Conservation (phyloP, 176 grass and related monocot species). For the Neostapfia colusana region DNA sequence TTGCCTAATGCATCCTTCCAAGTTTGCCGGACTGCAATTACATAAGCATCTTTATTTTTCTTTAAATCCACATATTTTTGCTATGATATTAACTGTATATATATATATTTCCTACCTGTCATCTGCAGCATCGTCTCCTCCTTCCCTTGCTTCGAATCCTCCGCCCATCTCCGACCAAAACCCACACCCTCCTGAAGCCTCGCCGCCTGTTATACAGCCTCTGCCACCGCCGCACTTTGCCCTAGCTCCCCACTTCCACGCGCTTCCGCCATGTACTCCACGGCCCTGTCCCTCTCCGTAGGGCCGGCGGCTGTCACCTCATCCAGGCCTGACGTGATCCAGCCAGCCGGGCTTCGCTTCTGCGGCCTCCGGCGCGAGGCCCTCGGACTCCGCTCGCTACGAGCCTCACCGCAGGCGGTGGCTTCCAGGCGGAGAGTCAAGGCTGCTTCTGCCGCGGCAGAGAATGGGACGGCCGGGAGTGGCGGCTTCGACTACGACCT, state of each 20-base stretch:
- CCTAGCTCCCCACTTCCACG: background rate
- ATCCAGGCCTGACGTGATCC: constrained; percentile 21
- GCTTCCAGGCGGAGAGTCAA: background rate
- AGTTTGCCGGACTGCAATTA: too few species aligned
- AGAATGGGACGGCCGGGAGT: constrained; percentile 44
- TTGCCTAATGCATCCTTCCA: too few species aligned
- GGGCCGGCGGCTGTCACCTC: background rate
- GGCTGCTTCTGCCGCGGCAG: constrained; percentile 6
- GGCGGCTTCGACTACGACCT: constrained; percentile 74
- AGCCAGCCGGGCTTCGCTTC: constrained; percentile 37
- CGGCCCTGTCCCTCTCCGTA: constrained; percentile 43
- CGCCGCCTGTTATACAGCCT: constrained; percentile 14
- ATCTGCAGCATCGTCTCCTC: background rate
- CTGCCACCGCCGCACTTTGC: constrained; percentile 4
- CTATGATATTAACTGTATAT: too few species aligned
- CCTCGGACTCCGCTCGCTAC: constrained; percentile 33
- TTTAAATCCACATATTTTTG: too few species aligned
- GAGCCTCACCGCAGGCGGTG: background rate
- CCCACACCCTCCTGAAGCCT: constrained; percentile 19
- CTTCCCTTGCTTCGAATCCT: constrained; percentile 39
- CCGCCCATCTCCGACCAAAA: constrained; percentile 50
- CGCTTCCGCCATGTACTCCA: constrained; percentile 31
- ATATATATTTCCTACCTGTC: background rate
- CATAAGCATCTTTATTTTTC: too few species aligned
- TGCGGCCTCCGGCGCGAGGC: constrained; percentile 65